Evolutionary conservation across 2,329 filamentous ascomycete species (phyloP).

Genomic region (Hansfordia pulvinata): DNA sequence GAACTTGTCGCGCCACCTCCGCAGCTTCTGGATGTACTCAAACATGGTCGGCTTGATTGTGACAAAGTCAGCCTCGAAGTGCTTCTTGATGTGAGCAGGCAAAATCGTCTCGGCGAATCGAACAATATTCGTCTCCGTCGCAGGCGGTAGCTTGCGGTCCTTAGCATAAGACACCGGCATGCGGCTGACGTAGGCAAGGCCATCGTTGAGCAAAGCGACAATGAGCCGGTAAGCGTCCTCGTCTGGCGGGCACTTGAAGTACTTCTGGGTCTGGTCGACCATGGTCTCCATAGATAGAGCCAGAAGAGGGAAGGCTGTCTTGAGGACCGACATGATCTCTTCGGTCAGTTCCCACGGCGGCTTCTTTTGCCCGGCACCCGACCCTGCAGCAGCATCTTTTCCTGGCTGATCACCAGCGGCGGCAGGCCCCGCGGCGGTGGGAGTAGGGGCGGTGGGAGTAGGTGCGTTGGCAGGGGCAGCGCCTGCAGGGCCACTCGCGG

Average conservation of each 20-base stretch:
- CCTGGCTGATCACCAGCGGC: constrained; percentile 12
- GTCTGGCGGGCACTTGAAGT: constrained; percentile 97
- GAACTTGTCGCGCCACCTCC: constrained; percentile 93
- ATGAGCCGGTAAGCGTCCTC: constrained; percentile 96
- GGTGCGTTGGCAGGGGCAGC: background rate
- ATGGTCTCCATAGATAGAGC: constrained; percentile 98
- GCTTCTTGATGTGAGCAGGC: constrained; percentile 85
- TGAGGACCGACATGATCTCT: constrained; percentile 87
- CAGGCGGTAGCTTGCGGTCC: constrained; percentile 77
- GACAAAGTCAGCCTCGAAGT: constrained; percentile 97
- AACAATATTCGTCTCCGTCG: constrained; percentile 93
- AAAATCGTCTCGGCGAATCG: constrained; percentile 94
- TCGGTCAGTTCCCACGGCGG: constrained; percentile 95
- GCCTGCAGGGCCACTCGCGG: constrained; percentile 1
- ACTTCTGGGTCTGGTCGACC: constrained; percentile 97
- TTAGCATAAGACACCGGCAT: constrained; percentile 77
- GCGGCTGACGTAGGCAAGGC: constrained; percentile 79
- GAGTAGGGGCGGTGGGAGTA: constrained; percentile 4
- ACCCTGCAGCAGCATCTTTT: constrained; percentile 13
- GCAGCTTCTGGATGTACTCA: constrained; percentile 94
- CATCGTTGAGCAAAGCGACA: constrained; percentile 93
- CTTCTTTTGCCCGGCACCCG: constrained; percentile 40
- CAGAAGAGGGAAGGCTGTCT: constrained; percentile 91
- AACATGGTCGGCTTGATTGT: constrained; percentile 91
- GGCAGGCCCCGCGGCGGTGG: constrained; percentile 7